These are phyloP conservation scores for Planoprotostelium fungivorum DNA, from an alignment of 78 protist genomes.

Conservation along the genomic window DNA sequence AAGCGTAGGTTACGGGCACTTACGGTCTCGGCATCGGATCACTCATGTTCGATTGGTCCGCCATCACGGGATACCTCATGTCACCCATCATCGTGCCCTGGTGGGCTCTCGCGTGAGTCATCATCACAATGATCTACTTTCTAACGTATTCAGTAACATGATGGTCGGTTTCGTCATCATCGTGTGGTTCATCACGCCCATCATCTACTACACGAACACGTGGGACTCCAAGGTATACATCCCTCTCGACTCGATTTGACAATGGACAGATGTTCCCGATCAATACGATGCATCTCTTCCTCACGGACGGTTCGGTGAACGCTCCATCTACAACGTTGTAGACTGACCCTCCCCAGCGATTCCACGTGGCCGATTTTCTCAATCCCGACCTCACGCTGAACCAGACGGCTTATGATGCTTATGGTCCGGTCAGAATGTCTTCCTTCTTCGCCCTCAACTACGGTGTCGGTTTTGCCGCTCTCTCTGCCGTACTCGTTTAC, in stretches of 20 bases:
- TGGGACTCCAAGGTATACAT: slow-evolving; percentile 1
- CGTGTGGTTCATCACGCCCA: not conserved
- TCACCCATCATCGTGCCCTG: not conserved
- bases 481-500: not conserved
- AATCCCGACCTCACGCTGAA: not conserved
- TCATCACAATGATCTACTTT: not conserved
- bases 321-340: too few species aligned
- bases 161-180: not conserved
- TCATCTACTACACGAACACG: not conserved
- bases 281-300: not conserved
- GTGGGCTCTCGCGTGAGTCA: not conserved
- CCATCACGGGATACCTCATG: not conserved
- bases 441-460: not conserved
- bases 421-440: not conserved
- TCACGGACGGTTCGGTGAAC: not conserved
- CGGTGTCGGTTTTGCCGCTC: slow-evolving; percentile 1
- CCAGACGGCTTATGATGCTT: not conserved
- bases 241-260: not conserved
- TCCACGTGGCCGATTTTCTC: not conserved
- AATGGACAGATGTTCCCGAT: not conserved
- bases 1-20: not conserved
- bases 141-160: not conserved
- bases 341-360: not conserved
- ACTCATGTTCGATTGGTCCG: not conserved
- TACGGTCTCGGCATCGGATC: not conserved